Conservation (phyloP, 257 asterid genomes). For the Gentiana straminea region DNA sequence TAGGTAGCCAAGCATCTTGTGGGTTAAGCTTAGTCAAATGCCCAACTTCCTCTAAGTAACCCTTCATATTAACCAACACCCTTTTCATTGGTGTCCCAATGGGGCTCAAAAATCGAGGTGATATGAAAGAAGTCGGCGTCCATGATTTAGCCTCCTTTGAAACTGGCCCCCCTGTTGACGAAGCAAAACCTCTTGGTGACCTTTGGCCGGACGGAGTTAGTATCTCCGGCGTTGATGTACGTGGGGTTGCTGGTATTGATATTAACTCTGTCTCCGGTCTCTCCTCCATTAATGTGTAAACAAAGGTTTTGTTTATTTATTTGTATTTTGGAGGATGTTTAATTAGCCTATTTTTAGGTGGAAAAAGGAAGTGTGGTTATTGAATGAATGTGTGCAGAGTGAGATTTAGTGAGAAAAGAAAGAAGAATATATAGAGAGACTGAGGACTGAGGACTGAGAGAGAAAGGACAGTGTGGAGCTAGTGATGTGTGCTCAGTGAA, state of each 20-base stretch:
- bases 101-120: constrained; percentile 93
- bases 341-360: neutral
- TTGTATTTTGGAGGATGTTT: neutral
- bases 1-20: constrained; percentile 99
- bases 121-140: constrained; percentile 95
- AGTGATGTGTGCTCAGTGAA: neutral
- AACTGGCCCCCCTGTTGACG: constrained; percentile 19
- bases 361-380: neutral
- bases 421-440: constrained; percentile 11
- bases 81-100: constrained; percentile 98
- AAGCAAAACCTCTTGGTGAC: constrained; percentile 52
- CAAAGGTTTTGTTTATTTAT: neutral
- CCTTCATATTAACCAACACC: constrained; percentile 84
- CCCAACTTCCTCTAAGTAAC: constrained; percentile 90
- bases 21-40: constrained; percentile 95
- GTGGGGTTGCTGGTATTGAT: constrained; percentile 97
- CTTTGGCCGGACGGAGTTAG: constrained; percentile 82
- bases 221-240: constrained; percentile 93
- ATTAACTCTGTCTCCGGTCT: constrained; percentile 91
- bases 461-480: neutral
- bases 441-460: constrained; percentile 1
- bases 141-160: constrained; percentile 62
- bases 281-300: constrained; percentile 51
- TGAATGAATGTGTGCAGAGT: neutral
- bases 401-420: constrained; percentile 9